Conservation (phyloP, 495 filamentous ascomycete species). For the Podospora tetraspora region DNA sequence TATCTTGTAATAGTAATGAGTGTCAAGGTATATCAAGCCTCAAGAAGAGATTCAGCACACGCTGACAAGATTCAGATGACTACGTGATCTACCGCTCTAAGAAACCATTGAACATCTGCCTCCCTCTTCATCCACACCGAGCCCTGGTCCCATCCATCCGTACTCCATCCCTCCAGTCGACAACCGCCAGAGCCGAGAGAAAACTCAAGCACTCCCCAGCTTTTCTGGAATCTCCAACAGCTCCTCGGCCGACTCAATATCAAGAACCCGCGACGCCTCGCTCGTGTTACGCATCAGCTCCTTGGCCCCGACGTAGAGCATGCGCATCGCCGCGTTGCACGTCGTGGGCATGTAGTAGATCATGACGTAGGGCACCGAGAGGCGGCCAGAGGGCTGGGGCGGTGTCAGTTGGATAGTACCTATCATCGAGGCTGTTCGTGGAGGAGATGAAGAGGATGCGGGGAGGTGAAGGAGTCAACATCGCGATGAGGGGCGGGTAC, state of each 20-base stretch:
- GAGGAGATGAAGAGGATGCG: not conserved
- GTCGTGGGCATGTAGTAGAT: slow-evolving; percentile 89
- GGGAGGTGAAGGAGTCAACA: no score
- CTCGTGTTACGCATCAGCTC: slow-evolving; percentile 89
- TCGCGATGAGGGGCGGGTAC: no score
- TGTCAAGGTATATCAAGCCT: not conserved
- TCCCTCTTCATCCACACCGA: not conserved
- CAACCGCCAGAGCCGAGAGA: not conserved
- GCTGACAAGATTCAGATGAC: not conserved
- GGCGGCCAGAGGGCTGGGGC: slow-evolving; percentile 40
- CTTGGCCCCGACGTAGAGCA: slow-evolving; percentile 93
- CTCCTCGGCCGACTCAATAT: slow-evolving; percentile 71
- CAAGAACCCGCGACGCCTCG: slow-evolving; percentile 75
- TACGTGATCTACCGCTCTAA: not conserved
- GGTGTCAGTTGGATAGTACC: not conserved
- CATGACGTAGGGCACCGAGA: slow-evolving; percentile 73
- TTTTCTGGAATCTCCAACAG: slow-evolving; percentile 66
- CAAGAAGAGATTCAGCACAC: not conserved
- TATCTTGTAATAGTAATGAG: not conserved
- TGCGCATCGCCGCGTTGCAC: slow-evolving; percentile 74
- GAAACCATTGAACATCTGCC: not conserved
- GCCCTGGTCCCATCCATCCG: not conserved
- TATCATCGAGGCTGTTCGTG: not conserved
- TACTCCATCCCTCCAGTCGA: slow-evolving; percentile 33
- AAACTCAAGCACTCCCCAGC: slow-evolving; percentile 45